phyloP scores from a whole-genome alignment of 2,329 filamentous ascomycete genomes.

The Colletotrichum godetiae region DNA sequence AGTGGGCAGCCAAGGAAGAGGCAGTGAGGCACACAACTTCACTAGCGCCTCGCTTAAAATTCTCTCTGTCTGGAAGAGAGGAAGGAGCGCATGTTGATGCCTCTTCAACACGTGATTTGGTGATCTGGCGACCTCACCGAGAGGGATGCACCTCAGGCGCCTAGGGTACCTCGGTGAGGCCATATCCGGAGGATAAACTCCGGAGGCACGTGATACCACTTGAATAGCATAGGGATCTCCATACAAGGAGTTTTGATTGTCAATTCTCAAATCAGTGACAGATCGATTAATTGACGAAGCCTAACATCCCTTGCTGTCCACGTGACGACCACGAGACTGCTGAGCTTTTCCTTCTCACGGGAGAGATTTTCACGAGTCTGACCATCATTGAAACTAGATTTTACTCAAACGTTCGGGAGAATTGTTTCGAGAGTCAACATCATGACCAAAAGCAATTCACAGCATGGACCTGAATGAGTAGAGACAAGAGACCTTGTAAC shows the following conservation, averaged over 20 bases:
- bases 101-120: conserved; percentile 21
- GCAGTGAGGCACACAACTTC: not conserved
- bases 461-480: too few species aligned
- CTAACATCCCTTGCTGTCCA: too few species aligned
- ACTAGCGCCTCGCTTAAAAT: conserved; percentile 6
- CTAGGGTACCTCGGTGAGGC: not conserved
- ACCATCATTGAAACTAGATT: too few species aligned
- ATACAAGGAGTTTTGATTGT: not conserved
- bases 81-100: not conserved
- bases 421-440: too few species aligned
- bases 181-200: not conserved
- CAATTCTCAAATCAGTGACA: not conserved
- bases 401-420: too few species aligned
- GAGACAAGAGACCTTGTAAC: too few species aligned
- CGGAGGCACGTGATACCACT: not conserved
- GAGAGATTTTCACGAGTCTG: too few species aligned
- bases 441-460: too few species aligned
- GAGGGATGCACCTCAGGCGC: conserved; percentile 16
- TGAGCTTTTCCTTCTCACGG: too few species aligned
- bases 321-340: too few species aligned
- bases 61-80: not conserved
- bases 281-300: too few species aligned
- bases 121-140: conserved; percentile 4
- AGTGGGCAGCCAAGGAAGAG: not conserved
- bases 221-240: not conserved